These are phyloP conservation scores for Colletotrichum acutatum DNA, from an alignment of 2,329 filamentous ascomycete species.

Conservation along the genomic window DNA sequence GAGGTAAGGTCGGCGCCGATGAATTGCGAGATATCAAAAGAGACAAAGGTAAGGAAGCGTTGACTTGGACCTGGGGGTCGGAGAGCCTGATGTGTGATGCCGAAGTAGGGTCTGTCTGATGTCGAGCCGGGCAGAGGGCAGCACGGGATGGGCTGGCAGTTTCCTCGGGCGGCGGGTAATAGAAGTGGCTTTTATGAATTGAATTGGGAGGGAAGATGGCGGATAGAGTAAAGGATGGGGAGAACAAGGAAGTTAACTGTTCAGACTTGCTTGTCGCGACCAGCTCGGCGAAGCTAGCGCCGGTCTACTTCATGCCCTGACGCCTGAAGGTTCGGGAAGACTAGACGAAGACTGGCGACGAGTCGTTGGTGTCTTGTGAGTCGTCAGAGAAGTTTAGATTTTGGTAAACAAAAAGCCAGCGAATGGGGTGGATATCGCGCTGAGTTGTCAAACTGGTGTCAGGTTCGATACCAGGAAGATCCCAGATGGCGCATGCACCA, in stretches of 20 bases:
- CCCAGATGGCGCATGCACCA: constrained; percentile 51
- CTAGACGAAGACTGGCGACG: constrained; percentile 35
- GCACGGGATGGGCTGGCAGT: constrained; percentile 35
- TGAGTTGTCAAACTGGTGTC: constrained; percentile 51
- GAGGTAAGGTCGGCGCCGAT: constrained; percentile 5
- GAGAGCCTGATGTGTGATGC: constrained; percentile 33
- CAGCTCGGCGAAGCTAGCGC: constrained; percentile 37
- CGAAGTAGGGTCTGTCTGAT: constrained; percentile 36
- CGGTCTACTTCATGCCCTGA: constrained; percentile 35
- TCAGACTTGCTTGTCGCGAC: constrained; percentile 35
- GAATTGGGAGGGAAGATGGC: constrained; percentile 30
- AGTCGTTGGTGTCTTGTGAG: constrained; percentile 37
- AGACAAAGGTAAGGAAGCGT: constrained; percentile 36
- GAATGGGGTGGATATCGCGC: constrained; percentile 44
- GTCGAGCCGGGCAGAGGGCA: constrained; percentile 32
- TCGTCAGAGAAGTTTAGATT: constrained; percentile 36
- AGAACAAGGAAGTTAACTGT: constrained; percentile 36
- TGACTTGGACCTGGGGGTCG: constrained; percentile 34
- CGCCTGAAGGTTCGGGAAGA: constrained; percentile 35
- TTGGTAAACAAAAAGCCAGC: constrained; percentile 37
- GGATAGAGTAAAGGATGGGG: constrained; percentile 31
- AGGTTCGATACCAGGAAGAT: constrained; percentile 53
- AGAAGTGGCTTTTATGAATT: constrained; percentile 36
- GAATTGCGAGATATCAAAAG: constrained; percentile 17
- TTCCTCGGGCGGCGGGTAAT: constrained; percentile 29